Conservation (phyloP, 768 basidiomycete genomes). For the Collybiopsis confluens region DNA sequence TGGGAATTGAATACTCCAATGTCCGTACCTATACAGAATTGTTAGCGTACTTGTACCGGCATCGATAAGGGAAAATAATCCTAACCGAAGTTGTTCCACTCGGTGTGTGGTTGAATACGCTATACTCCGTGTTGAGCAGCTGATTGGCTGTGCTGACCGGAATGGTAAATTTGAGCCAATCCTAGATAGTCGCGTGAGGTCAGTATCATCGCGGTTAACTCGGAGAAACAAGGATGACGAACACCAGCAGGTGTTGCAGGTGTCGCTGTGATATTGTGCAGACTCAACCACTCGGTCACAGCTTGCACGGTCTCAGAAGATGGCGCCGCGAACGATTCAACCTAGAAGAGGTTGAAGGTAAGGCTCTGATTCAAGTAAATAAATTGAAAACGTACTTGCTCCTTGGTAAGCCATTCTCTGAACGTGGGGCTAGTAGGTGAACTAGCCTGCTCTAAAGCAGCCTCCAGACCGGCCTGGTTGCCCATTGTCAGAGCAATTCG, state of each 20-base stretch:
- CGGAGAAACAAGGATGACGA: no score
- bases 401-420: conserved; percentile 28
- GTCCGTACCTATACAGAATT: no score
- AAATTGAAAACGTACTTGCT: conserved; percentile 19
- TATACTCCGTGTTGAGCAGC: conserved; percentile 30
- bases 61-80: no score
- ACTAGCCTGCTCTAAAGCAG: conserved; percentile 26
- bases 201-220: no score
- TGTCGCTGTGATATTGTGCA: conserved; percentile 15
- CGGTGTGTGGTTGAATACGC: conserved; percentile 29
- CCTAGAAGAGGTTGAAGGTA: conserved; percentile 4
- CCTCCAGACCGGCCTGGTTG: conserved; percentile 26
- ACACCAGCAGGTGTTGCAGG: conserved; percentile 17
- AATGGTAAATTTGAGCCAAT: conserved; percentile 30
- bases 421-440: conserved; percentile 24
- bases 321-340: conserved; percentile 16
- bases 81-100: conserved; percentile 25
- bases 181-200: conserved; percentile 8
- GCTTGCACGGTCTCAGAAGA: conserved; percentile 20
- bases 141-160: conserved; percentile 30
- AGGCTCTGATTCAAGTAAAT: no score
- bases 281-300: conserved; percentile 35
- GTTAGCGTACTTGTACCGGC: no score
- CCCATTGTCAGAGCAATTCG: conserved; percentile 28
- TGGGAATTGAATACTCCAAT: conserved; percentile 32